These are phyloP conservation scores for Glutinoglossum americanum DNA, from an alignment of 495 filamentous ascomycete species.

Conservation along the genomic window DNA sequence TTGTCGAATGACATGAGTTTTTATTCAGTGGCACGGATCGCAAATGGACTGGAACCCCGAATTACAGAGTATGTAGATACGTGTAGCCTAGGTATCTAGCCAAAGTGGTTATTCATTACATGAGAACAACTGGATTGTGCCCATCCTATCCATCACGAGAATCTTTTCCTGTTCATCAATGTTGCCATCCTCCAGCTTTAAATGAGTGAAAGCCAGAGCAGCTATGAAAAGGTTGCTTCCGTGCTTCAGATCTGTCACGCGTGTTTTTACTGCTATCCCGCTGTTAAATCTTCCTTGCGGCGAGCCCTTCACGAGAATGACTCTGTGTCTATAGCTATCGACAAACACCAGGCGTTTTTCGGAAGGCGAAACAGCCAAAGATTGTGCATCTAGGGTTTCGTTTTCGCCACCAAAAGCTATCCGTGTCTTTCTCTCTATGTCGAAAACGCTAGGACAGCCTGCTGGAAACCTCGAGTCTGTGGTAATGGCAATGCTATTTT, in stretches of 20 bases:
- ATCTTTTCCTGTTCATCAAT: not conserved
- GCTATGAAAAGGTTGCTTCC: not conserved
- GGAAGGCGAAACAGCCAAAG: not conserved
- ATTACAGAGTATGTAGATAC: too few relatives aligned
- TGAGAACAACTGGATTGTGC: not conserved
- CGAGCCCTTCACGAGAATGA: not conserved
- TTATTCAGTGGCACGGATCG: too few relatives aligned
- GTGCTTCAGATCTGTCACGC: not conserved
- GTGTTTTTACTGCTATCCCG: not conserved
- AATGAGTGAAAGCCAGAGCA: not conserved
- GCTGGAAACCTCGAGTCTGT: not conserved
- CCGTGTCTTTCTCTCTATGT: not conserved
- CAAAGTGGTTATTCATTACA: not conserved
- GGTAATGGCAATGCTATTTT: not conserved
- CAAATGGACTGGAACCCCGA: too few relatives aligned
- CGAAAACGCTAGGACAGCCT: not conserved
- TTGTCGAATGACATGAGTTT: too few relatives aligned
- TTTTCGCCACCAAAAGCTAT: not conserved
- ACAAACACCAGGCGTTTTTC: not conserved
- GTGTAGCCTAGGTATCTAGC: too few relatives aligned
- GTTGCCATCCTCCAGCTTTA: not conserved
- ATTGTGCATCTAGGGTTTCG: not conserved
- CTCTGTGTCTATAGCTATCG: not conserved
- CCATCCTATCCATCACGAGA: not conserved
- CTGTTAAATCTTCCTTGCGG: not conserved